Evolutionary conservation across 2,329 filamentous ascomycete genomes (phyloP), one percentile per base, ranked within the genome.

Genomic region (Fusarium odoratissimum): DNA sequence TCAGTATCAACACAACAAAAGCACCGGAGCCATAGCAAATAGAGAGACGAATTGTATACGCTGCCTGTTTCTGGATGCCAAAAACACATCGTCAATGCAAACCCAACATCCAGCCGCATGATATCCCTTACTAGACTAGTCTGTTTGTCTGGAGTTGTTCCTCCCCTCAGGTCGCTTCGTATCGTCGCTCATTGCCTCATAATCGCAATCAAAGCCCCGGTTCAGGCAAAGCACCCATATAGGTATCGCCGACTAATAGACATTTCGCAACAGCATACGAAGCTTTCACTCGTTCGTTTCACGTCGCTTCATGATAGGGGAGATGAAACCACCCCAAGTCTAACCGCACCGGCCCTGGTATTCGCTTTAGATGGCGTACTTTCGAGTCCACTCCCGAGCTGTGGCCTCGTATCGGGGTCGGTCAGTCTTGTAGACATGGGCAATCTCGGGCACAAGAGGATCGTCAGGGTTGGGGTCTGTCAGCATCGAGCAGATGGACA

Each of bases 401-500:
- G 95, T 98, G 76, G 94, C 93, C 87, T 99, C 96, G 85, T 99
- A 99, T 84, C 95, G 90, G 79, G 93, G 91, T 79, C 95, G 93
- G 85, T 99, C 96, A 75, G 95, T 98, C 92, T 99, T 99, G 93
- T 99, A 99, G 82, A 98, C 95, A 82, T 99, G 96, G 79, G 96
- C 96, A 80, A 99, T 99, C 88, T 99, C 96, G 74, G 96, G 96
- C 71, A 99, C 96, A 77, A 99, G 92, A 81, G 96, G 96, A 85
- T 99, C 96, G 84, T 99, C 96, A 75, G 96, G 96, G 89, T 99
- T 99, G 78, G 96, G 96, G 87, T 99, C 96, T 81, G 96, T 99
- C 84, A 99, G 89, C 96, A 99, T 98, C 60, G 96, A 99, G 90
- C 96, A 99, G 88, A 99, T 99, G 66, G 96, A 98, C 75, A 99